Conservation (phyloP, 2,329 filamentous ascomycete genomes). For the Phoma sp. region DNA sequence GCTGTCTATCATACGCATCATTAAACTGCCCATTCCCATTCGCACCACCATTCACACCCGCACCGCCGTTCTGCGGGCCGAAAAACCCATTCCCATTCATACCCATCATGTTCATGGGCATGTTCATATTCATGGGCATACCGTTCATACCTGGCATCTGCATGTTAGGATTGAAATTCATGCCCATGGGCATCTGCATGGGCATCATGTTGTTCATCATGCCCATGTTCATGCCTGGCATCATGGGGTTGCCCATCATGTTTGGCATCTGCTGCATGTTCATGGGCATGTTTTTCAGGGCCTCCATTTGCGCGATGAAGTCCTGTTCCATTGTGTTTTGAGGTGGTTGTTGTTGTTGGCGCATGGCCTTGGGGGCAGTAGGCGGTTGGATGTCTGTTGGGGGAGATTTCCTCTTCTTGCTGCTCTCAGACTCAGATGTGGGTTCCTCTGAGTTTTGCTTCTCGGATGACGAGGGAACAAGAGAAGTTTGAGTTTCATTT, state of each 20-base stretch:
- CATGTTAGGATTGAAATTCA: neutral
- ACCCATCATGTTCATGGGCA: conserved; percentile 20
- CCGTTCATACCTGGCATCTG: conserved; percentile 11
- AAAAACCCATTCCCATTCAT: neutral
- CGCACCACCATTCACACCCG: neutral
- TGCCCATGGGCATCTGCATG: conserved; percentile 34
- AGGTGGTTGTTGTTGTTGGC: conserved; percentile 46
- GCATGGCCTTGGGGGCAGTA: conserved; percentile 56
- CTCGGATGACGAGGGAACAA: conserved; percentile 19
- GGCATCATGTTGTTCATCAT: conserved; percentile 29
- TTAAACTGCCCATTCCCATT: conserved; percentile 36
- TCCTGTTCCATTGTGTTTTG: conserved; percentile 44
- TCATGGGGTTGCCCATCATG: too few relatives aligned
- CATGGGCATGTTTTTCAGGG: conserved; percentile 53
- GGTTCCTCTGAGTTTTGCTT: conserved; percentile 28
- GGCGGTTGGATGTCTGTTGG: conserved; percentile 68
- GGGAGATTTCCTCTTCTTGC: conserved; percentile 82
- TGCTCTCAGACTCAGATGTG: conserved; percentile 46
- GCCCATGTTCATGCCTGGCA: conserved; percentile 50
- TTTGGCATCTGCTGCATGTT: conserved; percentile 26
- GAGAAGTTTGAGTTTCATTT: conserved; percentile 21
- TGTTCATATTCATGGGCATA: conserved; percentile 37
- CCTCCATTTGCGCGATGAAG: conserved; percentile 57
- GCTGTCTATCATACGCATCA: conserved; percentile 93
- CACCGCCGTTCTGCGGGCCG: too few relatives aligned